Evolutionary conservation across 192 early-diverging fungal species (phyloP), one percentile per base, ranked within the genome.

Genomic region (Umbelopsis vinacea): DNA sequence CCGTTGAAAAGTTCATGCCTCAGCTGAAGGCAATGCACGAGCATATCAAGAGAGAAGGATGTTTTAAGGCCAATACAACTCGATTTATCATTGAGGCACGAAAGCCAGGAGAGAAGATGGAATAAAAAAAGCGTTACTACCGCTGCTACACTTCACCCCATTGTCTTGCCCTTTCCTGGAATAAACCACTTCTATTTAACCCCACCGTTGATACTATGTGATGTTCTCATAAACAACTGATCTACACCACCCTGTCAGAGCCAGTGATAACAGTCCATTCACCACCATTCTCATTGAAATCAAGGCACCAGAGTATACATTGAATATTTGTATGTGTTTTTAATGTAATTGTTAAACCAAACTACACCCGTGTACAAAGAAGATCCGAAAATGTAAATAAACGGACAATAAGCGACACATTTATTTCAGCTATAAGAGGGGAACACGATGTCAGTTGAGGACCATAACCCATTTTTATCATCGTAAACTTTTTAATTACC

Each of bases 401-500:
- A 63, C 57, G 33, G 57, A 63, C 26, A 63, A 63, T 19, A 57
- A 29, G 33, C 11, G 33, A 14, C 35, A 35, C 57, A 63, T 63
- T 63, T 63, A 63, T 63, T 63, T 63, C 24, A 63, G 57, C 57
- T 63, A 15, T 7, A 57, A 57, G 29, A 2, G 6, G 8, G 23
- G 9, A 54, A 37, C 11, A 37, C 10, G 33, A 11, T 35, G 19
- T 29, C 33, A 63, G 57, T 63, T 4, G 19, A 6, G 33, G 17
- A n/a, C 29, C 23, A 21, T 50, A 38, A 10, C 57, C 19, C 26
- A 14, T 26, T 7, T 12, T 63, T n/a, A n/a, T 15, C 14, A 54
- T 24, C 11, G 0, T 11, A 60, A 26, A 37, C 48, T 6, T 1
- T 14, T 33, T 29, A 4, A 26, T 72, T 72, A 94, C 85, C 92